Evolutionary conservation across 192 early-diverging fungal genomes (phyloP).

Genomic region (Chytriomyces hyalinus): DNA sequence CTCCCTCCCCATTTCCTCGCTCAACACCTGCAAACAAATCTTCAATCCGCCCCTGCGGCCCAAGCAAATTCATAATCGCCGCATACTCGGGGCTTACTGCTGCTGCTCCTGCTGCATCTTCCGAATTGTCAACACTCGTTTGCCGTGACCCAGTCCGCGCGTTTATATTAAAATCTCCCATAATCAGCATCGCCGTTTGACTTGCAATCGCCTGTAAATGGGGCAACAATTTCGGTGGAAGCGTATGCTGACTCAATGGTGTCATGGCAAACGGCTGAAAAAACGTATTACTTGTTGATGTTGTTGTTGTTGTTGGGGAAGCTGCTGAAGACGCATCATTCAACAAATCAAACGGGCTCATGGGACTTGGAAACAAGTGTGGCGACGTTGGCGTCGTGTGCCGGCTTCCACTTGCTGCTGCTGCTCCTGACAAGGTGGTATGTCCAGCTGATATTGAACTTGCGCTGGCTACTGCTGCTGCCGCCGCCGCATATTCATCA

Average conservation of each 20-base stretch:
- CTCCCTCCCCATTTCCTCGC: background rate
- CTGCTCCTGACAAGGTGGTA: too few species aligned
- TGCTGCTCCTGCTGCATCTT: background rate
- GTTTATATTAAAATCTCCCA: slow-evolving; percentile 12
- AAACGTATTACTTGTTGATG: background rate
- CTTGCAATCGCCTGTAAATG: slow-evolving; percentile 17
- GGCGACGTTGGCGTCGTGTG: background rate
- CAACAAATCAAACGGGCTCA: background rate
- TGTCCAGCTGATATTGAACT: too few species aligned
- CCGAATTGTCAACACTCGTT: background rate
- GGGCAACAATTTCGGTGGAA: slow-evolving; percentile 12
- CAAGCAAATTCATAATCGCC: background rate
- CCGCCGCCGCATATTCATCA: slow-evolving; percentile 20
- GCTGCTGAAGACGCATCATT: background rate
- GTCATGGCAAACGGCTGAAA: background rate
- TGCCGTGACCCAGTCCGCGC: background rate
- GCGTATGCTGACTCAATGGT: background rate
- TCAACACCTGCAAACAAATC: background rate
- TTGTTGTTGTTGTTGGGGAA: background rate
- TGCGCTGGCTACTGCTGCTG: background rate
- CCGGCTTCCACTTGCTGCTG: background rate
- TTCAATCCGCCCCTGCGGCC: background rate
- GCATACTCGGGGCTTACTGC: slow-evolving; percentile 5
- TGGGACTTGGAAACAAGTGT: background rate
- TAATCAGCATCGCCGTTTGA: background rate